phyloP scores from a whole-genome alignment of 768 basidiomycete species.

The Calocybe cyanea region DNA sequence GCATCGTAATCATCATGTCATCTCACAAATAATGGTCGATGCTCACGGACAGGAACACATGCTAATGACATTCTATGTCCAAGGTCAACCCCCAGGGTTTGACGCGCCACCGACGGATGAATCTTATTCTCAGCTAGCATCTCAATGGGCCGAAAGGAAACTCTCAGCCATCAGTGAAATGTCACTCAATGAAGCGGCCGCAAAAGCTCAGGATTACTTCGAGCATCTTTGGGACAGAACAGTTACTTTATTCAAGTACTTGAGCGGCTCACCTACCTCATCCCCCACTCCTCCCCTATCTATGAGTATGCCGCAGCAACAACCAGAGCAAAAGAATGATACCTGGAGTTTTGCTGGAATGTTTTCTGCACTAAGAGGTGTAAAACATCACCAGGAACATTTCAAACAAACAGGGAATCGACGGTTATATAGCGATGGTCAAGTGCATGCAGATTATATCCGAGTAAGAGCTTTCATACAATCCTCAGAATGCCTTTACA shows the following conservation, averaged over 20 bases:
- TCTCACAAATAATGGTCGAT: slow-evolving; percentile 74
- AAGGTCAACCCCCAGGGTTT: slow-evolving; percentile 50
- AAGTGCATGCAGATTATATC: slow-evolving; percentile 76
- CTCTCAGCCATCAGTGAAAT: slow-evolving; percentile 41
- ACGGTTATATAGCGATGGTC: slow-evolving; percentile 63
- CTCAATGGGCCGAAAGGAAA: slow-evolving; percentile 40
- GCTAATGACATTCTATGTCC: slow-evolving; percentile 79
- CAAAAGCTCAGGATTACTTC: slow-evolving; percentile 41
- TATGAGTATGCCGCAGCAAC: slow-evolving; percentile 22
- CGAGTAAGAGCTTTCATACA: slow-evolving; percentile 44
- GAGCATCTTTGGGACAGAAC: slow-evolving; percentile 42
- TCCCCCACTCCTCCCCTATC: slow-evolving; percentile 28
- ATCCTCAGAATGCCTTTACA: slow-evolving; percentile 1
- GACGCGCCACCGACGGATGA: slow-evolving; percentile 29
- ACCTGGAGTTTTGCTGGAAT: slow-evolving; percentile 61
- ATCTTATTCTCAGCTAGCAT: slow-evolving; percentile 40
- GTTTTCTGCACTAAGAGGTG: slow-evolving; percentile 59
- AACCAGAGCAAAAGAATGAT: slow-evolving; percentile 29
- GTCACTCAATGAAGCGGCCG: slow-evolving; percentile 51
- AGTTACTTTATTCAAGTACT: slow-evolving; percentile 62
- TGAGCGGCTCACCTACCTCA: slow-evolving; percentile 59
- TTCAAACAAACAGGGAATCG: slow-evolving; percentile 30
- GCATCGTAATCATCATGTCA: slow-evolving; percentile 79
- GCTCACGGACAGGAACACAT: slow-evolving; percentile 75
- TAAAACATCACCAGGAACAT: slow-evolving; percentile 26